Evolutionary conservation across 139 green algal species (phyloP).

Genomic region (Chlamydomonas asymmetrica): DNA sequence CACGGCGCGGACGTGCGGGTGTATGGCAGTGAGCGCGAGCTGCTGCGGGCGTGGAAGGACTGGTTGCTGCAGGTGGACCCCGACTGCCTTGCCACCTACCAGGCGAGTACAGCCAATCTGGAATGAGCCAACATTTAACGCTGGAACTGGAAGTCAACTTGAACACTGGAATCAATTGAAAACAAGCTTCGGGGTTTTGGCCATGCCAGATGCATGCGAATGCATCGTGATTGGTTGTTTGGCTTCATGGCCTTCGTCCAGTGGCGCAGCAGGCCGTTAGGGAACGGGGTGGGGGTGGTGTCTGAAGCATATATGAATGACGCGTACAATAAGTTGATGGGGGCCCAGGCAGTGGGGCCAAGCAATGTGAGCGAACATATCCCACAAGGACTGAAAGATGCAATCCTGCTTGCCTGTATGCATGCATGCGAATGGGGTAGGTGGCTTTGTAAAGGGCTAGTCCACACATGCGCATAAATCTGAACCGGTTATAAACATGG

Average conservation of each 20-base stretch:
- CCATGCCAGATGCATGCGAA: neutral
- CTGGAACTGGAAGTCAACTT: too few species aligned
- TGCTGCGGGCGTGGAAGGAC: constrained; percentile 60
- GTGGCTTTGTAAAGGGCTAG: neutral
- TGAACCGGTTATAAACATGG: neutral
- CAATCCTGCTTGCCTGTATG: neutral
- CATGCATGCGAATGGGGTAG: neutral
- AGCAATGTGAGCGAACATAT: neutral
- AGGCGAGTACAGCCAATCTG: constrained; percentile 25
- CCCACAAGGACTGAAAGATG: neutral
- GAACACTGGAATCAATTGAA: too few species aligned
- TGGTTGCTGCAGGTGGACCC: constrained; percentile 57
- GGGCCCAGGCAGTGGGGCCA: neutral
- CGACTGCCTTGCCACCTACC: constrained; percentile 64
- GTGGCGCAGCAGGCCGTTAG: neutral
- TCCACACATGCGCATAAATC: neutral
- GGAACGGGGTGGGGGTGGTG: neutral
- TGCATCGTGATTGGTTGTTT: neutral
- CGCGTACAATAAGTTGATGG: too few species aligned
- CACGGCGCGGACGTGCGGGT: neutral
- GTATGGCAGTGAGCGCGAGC: constrained; percentile 41
- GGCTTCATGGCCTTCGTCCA: neutral
- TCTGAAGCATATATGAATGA: too few species aligned
- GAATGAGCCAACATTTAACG: too few species aligned
- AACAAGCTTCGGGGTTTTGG: neutral